Base-by-base conservation (phyloP, 768 basidiomycete species). In the Mycena olivaceomarginata region DNA sequence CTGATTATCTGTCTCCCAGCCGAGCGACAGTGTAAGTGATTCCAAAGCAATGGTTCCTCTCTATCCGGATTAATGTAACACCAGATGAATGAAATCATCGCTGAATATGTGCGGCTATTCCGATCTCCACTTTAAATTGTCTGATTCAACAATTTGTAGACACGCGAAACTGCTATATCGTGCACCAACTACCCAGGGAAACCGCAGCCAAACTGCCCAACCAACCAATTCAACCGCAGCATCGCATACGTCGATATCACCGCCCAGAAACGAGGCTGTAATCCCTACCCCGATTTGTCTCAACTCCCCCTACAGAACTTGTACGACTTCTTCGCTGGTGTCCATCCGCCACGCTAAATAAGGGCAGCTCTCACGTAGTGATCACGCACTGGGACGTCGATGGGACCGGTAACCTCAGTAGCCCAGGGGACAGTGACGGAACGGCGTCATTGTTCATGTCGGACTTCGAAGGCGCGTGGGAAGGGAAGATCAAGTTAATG, bases 81-180 rank as follows among this genome's bases (percentile, higher is more conserved):
- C 40, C 64, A 66, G 45, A 66, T 66, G 64, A 43, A 66, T 13
- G n/a, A 66, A 66, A 66, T 66, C n/a, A 66, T 66, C 6, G 64
- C 64, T 25, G 39, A 66, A 16, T 66, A 66, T 66, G 64, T 41
- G 40, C 43, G 64, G n/a, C 20, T 25, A 56, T 56, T 56, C 53
- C 53, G 53, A 5, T 56, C n/a, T 22, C n/a, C 5, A 56, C 8
- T 56, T 56, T 45, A 7, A 43, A n/a, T 64, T 64, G 39, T 41
- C 40, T 43, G 20, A 40, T 40, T 43, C 22, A 9, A n/a, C 40
- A 64, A 41, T 43, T n/a, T 66, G 5, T 41, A 66, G 64, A 46
- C 45, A 10, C 64, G 43, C 11, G 64, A 45, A 41, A 66, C 64
- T 31, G 45, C 64, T 20, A n/a, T 41, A 45, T 45, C 64, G 46